Evolutionary conservation across 2,329 filamentous ascomycete genomes (phyloP).

Genomic region (Neospermospora avenae): DNA sequence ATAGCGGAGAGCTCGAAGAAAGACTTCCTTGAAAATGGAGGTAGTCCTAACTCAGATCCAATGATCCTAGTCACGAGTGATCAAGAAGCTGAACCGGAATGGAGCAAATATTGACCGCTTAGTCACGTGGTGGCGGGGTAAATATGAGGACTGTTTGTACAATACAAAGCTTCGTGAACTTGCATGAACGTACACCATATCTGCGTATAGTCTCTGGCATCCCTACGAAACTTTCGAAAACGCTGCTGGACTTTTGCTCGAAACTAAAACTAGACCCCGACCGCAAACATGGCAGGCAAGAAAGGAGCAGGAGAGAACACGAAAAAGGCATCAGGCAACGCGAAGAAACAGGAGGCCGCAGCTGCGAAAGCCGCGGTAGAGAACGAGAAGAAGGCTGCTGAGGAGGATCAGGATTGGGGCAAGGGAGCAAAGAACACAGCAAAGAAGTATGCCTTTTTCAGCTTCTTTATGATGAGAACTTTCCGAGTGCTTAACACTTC

Average conservation of each 20-base stretch:
- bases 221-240: neutral
- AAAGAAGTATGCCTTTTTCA: constrained; percentile 69
- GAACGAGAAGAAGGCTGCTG: constrained; percentile 61
- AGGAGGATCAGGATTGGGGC: constrained; percentile 74
- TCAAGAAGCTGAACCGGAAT: neutral
- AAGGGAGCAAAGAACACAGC: constrained; percentile 80
- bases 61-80: neutral
- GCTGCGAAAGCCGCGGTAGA: constrained; percentile 73
- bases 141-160: neutral
- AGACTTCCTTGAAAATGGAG: neutral
- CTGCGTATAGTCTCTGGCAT: neutral
- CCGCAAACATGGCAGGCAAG: constrained; percentile 62
- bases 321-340: constrained; percentile 88
- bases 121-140: constrained; percentile 5
- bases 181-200: neutral
- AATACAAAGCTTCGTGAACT: neutral
- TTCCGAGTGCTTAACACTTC: neutral
- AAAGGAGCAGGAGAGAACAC: constrained; percentile 70
- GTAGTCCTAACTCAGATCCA: neutral
- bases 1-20: neutral
- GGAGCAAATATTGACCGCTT: neutral
- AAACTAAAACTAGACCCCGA: neutral
- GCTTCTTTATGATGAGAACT: neutral
- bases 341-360: constrained; percentile 86
- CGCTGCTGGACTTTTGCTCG: neutral